Evolutionary conservation across 148 eudicot species (phyloP).

Genomic region (Vaccinium macrocarpon): DNA sequence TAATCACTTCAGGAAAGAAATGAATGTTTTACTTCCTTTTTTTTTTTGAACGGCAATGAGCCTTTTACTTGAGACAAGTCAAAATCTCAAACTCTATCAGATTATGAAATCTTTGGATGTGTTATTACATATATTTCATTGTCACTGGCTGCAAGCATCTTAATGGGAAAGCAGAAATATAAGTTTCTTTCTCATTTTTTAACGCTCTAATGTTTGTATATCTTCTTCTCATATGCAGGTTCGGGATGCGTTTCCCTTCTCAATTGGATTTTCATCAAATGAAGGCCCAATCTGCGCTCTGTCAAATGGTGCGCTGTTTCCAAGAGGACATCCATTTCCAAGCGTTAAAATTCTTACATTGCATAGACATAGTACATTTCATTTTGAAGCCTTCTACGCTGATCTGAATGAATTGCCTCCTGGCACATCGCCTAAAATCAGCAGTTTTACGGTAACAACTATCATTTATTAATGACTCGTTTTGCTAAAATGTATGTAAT

Average conservation of each 20-base stretch:
- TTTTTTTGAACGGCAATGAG: too few relatives aligned
- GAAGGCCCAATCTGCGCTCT: conserved; percentile 47
- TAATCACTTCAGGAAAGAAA: background rate
- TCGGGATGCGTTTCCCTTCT: conserved; percentile 79
- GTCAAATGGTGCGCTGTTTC: conserved; percentile 53
- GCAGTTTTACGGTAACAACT: conserved; percentile 49
- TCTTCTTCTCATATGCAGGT: conserved; percentile 48
- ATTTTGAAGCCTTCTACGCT: conserved; percentile 63
- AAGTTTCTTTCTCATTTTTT: background rate
- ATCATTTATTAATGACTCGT: conserved; percentile 5
- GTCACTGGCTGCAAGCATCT: background rate
- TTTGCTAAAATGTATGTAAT: conserved; percentile 12
- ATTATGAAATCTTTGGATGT: background rate
- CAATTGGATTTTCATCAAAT: conserved; percentile 57
- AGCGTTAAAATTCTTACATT: conserved; percentile 69
- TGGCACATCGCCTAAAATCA: conserved; percentile 60
- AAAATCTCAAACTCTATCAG: background rate
- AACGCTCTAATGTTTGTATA: conserved; percentile 15
- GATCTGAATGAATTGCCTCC: conserved; percentile 67
- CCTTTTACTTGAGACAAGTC: background rate
- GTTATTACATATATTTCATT: background rate
- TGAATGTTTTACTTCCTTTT: background rate
- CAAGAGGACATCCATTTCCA: conserved; percentile 75
- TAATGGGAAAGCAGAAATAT: background rate
- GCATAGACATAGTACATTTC: conserved; percentile 47